These are phyloP conservation scores for Cutaneotrichosporon cutaneum DNA, from an alignment of 1,284 basidiomycete genomes.

Conservation along the genomic window DNA sequence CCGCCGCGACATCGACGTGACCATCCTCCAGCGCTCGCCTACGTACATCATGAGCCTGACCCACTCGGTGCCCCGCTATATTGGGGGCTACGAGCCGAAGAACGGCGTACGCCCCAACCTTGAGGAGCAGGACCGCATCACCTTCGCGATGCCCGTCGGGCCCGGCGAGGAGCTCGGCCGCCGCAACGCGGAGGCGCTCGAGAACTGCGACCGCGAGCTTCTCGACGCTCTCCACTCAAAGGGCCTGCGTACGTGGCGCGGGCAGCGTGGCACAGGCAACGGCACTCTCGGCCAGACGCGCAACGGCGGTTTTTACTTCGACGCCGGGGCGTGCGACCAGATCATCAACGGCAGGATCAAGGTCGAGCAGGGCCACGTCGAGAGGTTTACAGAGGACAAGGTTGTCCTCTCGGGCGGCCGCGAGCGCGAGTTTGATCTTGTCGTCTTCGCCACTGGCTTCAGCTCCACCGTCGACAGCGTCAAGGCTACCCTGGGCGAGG, in stretches of 20 bases:
- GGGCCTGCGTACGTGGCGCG: conserved; percentile 53
- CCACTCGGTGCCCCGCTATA: conserved; percentile 56
- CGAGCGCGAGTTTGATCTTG: conserved; percentile 63
- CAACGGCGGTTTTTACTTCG: conserved; percentile 46
- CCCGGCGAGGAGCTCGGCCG: conserved; percentile 33
- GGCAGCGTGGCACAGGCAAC: conserved; percentile 31
- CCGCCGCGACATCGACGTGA: conserved; percentile 59
- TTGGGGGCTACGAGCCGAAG: conserved; percentile 47
- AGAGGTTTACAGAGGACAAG: conserved; percentile 30
- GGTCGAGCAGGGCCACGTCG: conserved; percentile 56
- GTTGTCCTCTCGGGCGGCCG: conserved; percentile 30
- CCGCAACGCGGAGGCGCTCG: conserved; percentile 26
- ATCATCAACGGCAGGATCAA: conserved; percentile 56
- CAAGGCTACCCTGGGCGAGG: conserved; percentile 52
- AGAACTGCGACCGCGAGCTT: conserved; percentile 51
- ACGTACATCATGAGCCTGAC: conserved; percentile 61
- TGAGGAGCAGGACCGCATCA: conserved; percentile 56
- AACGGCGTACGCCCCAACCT: conserved; percentile 54
- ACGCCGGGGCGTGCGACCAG: conserved; percentile 40
- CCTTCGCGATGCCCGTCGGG: conserved; percentile 50
- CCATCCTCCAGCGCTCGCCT: conserved; percentile 63
- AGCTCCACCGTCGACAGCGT: conserved; percentile 50
- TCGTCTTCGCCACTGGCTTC: conserved; percentile 66
- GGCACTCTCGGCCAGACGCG: conserved; percentile 29
- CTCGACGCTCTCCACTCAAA: conserved; percentile 59